Percentiles rank a stretch among this genome's conserved stretches.
Evolutionary conservation across 768 basidiomycete species (phyloP).

Genomic region (Imleria badia): DNA sequence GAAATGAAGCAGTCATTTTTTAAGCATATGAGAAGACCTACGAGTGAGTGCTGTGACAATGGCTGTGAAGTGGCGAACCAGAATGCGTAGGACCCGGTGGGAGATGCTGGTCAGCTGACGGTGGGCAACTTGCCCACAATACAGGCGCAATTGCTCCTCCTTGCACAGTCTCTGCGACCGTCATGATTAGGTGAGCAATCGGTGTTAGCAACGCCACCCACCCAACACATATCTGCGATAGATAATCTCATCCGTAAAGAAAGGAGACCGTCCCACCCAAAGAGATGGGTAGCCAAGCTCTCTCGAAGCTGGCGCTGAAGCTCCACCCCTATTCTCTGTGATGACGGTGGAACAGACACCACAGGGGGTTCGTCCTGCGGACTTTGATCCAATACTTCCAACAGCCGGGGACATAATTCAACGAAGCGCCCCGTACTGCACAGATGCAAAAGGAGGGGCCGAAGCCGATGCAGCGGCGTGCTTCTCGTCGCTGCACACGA

Average conservation of each 20-base stretch:
- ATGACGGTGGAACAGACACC: constrained; percentile 33
- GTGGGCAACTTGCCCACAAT: constrained; percentile 55
- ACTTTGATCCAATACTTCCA: constrained; percentile 42
- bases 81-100: constrained; percentile 49
- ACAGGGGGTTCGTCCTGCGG: constrained; percentile 35
- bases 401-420: constrained; percentile 41
- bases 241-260: constrained; percentile 57
- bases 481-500: constrained; percentile 20
- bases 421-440: constrained; percentile 39
- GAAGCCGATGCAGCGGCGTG: constrained; percentile 28
- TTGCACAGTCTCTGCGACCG: constrained; percentile 52
- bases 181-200: constrained; percentile 18
- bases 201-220: constrained; percentile 19
- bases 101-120: constrained; percentile 51
- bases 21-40: constrained; percentile 31
- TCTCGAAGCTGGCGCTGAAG: constrained; percentile 46
- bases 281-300: constrained; percentile 57
- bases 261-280: constrained; percentile 56
- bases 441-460: constrained; percentile 33
- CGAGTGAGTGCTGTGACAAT: constrained; percentile 44
- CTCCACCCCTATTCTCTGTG: constrained; percentile 31
- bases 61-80: constrained; percentile 57
- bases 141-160: constrained; percentile 39
- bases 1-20: constrained; percentile 12
- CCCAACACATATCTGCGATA: constrained; percentile 45